Percentiles rank a stretch among this genome's conserved stretches.
Conservation (phyloP, 345 rosid species). For the Litchi chinensis region DNA sequence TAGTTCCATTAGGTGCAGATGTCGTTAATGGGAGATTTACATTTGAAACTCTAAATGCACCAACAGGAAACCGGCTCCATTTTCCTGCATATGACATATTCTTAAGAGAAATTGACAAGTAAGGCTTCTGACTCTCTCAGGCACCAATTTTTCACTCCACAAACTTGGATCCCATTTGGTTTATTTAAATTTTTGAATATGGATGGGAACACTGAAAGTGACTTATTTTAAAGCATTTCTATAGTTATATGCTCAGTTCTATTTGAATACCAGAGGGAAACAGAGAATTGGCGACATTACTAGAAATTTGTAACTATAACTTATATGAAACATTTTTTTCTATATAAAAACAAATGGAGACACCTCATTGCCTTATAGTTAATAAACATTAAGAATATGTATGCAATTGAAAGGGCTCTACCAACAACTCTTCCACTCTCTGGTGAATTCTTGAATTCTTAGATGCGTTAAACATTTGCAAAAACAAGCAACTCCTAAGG, state of each 20-base stretch:
- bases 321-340: background rate
- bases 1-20: conserved; percentile 72
- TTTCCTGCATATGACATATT: conserved; percentile 82
- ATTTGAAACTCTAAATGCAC: conserved; percentile 79
- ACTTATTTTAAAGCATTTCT: background rate
- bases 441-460: conserved; percentile 1
- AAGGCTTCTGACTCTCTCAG: conserved; percentile 21
- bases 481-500: conserved; percentile 71
- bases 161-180: background rate
- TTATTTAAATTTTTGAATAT: background rate
- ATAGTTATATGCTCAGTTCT: background rate
- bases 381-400: background rate
- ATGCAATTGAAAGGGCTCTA: background rate
- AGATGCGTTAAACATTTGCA: conserved; percentile 80
- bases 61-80: conserved; percentile 68
- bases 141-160: background rate
- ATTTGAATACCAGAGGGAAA: conserved; percentile 2
- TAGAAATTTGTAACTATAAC: background rate
- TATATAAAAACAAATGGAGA: background rate
- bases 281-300: background rate
- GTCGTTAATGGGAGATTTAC: conserved; percentile 72
- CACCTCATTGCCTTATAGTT: background rate
- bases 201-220: background rate
- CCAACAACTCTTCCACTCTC: background rate
- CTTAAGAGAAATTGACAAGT: conserved; percentile 76